These are phyloP conservation scores for Monosporascus cannonballus DNA, from an alignment of 2,329 filamentous ascomycete species.

Conservation along the genomic window DNA sequence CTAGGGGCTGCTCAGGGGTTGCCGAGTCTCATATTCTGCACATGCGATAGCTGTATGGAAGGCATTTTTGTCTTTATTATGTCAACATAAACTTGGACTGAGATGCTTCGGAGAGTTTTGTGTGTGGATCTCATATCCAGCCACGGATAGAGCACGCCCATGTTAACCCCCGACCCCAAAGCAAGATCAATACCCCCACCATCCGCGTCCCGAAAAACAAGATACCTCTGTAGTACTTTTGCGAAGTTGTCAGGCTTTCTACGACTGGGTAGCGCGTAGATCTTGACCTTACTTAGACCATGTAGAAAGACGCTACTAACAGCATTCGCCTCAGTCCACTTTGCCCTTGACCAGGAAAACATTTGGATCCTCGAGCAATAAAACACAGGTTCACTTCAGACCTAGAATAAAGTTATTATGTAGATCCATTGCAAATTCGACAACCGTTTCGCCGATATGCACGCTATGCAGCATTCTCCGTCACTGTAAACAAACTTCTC, in stretches of 20 bases:
- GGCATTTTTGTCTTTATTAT: slow-evolving; percentile 5
- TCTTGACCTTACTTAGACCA: background rate
- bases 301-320: background rate
- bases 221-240: background rate
- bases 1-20: background rate
- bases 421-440: background rate
- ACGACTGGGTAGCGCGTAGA: background rate
- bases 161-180: slow-evolving; percentile 6
- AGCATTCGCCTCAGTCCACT: background rate
- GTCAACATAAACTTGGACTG: background rate
- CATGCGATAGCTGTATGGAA: slow-evolving; percentile 7
- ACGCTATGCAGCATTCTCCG: slow-evolving; percentile 4
- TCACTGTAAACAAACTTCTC: slow-evolving; percentile 5
- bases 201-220: background rate
- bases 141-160: slow-evolving; percentile 5
- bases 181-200: slow-evolving; percentile 8
- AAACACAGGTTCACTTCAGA: background rate
- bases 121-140: slow-evolving; percentile 2
- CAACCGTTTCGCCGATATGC: slow-evolving; percentile 4
- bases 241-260: background rate
- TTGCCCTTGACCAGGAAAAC: background rate
- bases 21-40: slow-evolving; percentile 3
- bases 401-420: background rate
- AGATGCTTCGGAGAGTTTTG: slow-evolving; percentile 1
- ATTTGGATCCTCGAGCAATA: background rate